Conservation (phyloP, 305 asterid species). For the Fraxinus paxiana region DNA sequence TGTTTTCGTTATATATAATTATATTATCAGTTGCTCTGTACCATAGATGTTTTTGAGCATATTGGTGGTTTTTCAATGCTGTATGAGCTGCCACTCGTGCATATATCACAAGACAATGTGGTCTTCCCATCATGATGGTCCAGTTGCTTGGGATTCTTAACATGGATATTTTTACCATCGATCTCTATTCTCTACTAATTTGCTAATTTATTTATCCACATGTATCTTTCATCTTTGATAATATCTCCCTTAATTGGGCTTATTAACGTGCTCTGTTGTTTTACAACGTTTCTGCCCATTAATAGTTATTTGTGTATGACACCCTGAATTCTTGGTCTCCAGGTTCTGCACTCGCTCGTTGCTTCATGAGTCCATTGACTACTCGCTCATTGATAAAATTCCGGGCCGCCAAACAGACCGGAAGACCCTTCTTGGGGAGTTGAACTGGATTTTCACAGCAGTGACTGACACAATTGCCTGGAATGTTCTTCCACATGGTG, state of each 20-base stretch:
- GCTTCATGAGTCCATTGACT: slow-evolving; percentile 77
- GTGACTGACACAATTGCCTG: slow-evolving; percentile 99
- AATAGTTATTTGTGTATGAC: background rate
- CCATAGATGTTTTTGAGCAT: slow-evolving; percentile 5
- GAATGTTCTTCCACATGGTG: slow-evolving; percentile 99
- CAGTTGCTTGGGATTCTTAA: slow-evolving; percentile 2
- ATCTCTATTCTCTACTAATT: background rate
- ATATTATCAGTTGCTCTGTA: slow-evolving; percentile 16
- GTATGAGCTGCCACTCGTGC: slow-evolving; percentile 13
- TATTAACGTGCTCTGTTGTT: background rate
- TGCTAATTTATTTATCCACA: background rate
- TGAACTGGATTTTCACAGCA: slow-evolving; percentile 99
- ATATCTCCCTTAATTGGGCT: background rate
- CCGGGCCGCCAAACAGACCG: slow-evolving; percentile 99
- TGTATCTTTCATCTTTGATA: background rate
- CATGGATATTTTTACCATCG: slow-evolving; percentile 11
- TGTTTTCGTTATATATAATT: background rate
- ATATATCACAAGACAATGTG: slow-evolving; percentile 1
- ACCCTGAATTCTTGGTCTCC: slow-evolving; percentile 23
- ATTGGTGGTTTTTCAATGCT: slow-evolving; percentile 16
- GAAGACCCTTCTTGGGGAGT: slow-evolving; percentile 96
- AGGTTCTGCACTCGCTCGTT: slow-evolving; percentile 95
- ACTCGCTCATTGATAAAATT: slow-evolving; percentile 86
- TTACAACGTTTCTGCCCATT: background rate
- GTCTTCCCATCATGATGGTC: background rate